A percentile compares a stretch with the other conserved stretches of the same genome.
These are phyloP conservation scores for Penicillium concentricum DNA, from an alignment of 2,329 filamentous ascomycete genomes.

Conservation along the genomic window DNA sequence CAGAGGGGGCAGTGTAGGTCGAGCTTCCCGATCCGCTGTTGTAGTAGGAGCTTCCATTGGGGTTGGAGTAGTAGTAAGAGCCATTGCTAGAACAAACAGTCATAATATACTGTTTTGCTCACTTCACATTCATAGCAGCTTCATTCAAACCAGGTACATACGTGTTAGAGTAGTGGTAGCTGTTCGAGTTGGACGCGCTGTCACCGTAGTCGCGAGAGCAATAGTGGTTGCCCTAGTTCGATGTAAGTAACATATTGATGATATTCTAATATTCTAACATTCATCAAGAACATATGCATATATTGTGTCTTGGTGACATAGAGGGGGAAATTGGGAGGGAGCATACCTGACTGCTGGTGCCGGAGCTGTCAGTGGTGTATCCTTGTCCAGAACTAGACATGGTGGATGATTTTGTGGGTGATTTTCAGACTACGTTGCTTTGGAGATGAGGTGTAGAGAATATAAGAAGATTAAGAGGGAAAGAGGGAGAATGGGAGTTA, in stretches of 20 bases:
- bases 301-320: background rate
- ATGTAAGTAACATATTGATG: background rate
- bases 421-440: background rate
- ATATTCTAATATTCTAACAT: background rate
- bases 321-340: background rate
- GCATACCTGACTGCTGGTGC: constrained; percentile 63
- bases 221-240: constrained; percentile 63
- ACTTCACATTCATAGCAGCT: background rate
- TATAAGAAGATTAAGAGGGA: background rate
- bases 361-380: constrained; percentile 47
- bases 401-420: background rate
- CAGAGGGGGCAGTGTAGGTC: constrained; percentile 58
- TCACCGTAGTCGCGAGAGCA: constrained; percentile 64
- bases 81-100: constrained; percentile 50
- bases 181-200: constrained; percentile 55
- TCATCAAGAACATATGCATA: background rate
- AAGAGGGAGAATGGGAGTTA: background rate
- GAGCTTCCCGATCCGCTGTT: constrained; percentile 59
- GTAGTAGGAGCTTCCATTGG: constrained; percentile 67
- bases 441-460: background rate
- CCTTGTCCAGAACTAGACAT: constrained; percentile 22
- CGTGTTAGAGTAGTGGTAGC: constrained; percentile 64
- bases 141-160: constrained; percentile 31
- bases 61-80: constrained; percentile 72
- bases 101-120: background rate